A percentile compares a stretch with the other conserved stretches of the same genome.
phyloP scores from a whole-genome alignment of 2,329 filamentous ascomycete genomes.

The Metarhizium sp. region DNA sequence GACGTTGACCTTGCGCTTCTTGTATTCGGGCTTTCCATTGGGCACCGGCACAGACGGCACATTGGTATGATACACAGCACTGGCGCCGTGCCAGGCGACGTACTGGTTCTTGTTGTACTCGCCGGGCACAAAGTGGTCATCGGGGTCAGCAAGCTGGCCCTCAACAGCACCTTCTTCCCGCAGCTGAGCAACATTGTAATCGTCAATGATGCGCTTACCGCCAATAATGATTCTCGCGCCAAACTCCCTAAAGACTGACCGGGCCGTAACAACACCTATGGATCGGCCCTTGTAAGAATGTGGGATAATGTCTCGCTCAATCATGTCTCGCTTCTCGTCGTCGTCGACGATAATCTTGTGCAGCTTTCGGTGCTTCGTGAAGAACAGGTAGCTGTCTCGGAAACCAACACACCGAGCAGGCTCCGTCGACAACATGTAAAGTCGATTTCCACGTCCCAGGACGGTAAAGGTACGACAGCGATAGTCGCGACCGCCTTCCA shows the following conservation, averaged over 20 bases:
- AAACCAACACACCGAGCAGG: slow-evolving; percentile 95
- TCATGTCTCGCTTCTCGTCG: slow-evolving; percentile 93
- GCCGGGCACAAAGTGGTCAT: slow-evolving; percentile 66
- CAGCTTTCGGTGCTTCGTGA: slow-evolving; percentile 92
- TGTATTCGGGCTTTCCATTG: slow-evolving; percentile 67
- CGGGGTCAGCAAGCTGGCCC: slow-evolving; percentile 84
- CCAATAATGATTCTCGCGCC: slow-evolving; percentile 90
- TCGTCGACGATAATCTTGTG: slow-evolving; percentile 98
- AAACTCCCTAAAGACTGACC: slow-evolving; percentile 95
- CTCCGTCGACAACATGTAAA: slow-evolving; percentile 98
- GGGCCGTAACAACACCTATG: slow-evolving; percentile 92
- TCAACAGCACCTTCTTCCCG: slow-evolving; percentile 71
- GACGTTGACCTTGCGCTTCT: slow-evolving; percentile 77
- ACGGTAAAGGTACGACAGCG: slow-evolving; percentile 93
- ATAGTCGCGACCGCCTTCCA: slow-evolving; percentile 81
- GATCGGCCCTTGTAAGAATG: slow-evolving; percentile 98
- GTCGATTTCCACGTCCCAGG: slow-evolving; percentile 67
- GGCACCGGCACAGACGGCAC: slow-evolving; percentile 67
- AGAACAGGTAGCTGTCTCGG: slow-evolving; percentile 96
- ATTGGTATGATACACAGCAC: slow-evolving; percentile 85
- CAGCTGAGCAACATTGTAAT: slow-evolving; percentile 74
- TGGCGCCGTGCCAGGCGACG: slow-evolving; percentile 96
- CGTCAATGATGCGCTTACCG: slow-evolving; percentile 75
- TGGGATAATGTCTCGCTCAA: slow-evolving; percentile 88
- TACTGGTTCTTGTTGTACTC: slow-evolving; percentile 99